Evolutionary conservation across 148 eudicot genomes (phyloP).

Genomic region (Hydrangea macrophylla): DNA sequence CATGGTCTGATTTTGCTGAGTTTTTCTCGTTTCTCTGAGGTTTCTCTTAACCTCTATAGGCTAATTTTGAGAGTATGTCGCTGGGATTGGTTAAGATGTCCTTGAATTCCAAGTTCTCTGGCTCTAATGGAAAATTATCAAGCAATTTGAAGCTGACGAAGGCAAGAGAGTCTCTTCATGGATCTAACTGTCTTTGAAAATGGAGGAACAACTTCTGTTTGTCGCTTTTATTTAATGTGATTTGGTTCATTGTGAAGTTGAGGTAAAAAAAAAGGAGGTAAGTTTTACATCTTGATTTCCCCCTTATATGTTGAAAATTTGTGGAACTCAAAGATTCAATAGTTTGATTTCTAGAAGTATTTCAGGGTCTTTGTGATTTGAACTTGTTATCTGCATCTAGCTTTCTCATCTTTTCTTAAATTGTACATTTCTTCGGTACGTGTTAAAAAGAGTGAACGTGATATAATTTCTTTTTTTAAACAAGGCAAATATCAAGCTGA

Average conservation of each 20-base stretch:
- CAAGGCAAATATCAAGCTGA: background rate
- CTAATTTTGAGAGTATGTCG: constrained; percentile 26
- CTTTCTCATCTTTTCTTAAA: constrained; percentile 7
- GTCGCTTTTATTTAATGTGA: constrained; percentile 26
- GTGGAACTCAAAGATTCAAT: background rate
- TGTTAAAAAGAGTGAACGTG: background rate
- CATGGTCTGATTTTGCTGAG: constrained; percentile 24
- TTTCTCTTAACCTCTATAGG: constrained; percentile 32
- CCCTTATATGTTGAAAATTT: background rate
- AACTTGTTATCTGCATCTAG: constrained; percentile 10
- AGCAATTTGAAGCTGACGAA: constrained; percentile 40
- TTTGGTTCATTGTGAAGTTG: constrained; percentile 30
- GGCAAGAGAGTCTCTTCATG: constrained; percentile 33
- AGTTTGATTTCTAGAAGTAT: background rate
- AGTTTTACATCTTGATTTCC: constrained; percentile 10
- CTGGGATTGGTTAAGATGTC: constrained; percentile 57
- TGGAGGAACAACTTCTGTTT: constrained; percentile 35
- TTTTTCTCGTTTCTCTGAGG: constrained; percentile 32
- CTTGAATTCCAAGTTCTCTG: constrained; percentile 33
- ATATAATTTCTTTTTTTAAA: background rate
- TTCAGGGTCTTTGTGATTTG: constrained; percentile 1
- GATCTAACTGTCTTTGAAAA: constrained; percentile 37
- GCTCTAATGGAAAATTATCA: constrained; percentile 35
- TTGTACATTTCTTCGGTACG: background rate
- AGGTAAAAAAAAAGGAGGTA: constrained; percentile 7